Evolutionary conservation across 164 flowering plant genomes (phyloP).

Genomic region (Berberis vulgaris): DNA sequence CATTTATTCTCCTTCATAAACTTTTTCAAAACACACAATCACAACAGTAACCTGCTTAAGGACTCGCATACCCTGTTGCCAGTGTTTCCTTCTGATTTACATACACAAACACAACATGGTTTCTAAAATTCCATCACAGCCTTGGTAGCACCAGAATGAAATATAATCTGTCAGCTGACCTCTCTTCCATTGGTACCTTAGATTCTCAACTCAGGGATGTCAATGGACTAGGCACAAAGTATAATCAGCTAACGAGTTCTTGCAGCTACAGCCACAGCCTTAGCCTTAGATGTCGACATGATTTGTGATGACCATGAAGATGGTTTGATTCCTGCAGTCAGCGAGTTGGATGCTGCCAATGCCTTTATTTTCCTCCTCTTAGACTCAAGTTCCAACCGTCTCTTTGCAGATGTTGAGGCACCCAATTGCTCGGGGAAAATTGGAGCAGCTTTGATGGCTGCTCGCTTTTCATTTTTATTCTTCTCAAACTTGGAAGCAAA

Average conservation of each 20-base stretch:
- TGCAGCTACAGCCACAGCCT: conserved; percentile 6
- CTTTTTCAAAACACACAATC: no score
- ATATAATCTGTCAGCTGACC: no score
- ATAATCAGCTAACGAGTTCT: conserved; percentile 5
- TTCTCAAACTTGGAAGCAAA: conserved; percentile 61
- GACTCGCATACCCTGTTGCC: no score
- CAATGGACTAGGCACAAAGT: not conserved
- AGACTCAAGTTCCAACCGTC: conserved; percentile 43
- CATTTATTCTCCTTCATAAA: no score
- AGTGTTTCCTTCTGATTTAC: no score
- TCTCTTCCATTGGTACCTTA: no score
- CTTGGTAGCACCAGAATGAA: no score
- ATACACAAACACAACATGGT: no score
- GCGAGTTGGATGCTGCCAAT: conserved; percentile 14
- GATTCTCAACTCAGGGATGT: no score
- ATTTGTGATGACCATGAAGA: conserved; percentile 17
- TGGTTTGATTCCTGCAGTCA: conserved; percentile 20
- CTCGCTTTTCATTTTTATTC: conserved; percentile 65
- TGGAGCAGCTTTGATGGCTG: conserved; percentile 59
- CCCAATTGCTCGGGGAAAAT: conserved; percentile 28
- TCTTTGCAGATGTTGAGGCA: conserved; percentile 13
- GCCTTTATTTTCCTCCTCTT: conserved; percentile 73
- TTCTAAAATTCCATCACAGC: no score
- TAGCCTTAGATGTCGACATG: not conserved
- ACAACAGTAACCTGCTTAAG: no score